Percentiles rank a stretch among this genome's conserved stretches.
These are phyloP conservation scores for Chlorella sp. DNA, from an alignment of 139 green algal genomes.

Conservation along the genomic window DNA sequence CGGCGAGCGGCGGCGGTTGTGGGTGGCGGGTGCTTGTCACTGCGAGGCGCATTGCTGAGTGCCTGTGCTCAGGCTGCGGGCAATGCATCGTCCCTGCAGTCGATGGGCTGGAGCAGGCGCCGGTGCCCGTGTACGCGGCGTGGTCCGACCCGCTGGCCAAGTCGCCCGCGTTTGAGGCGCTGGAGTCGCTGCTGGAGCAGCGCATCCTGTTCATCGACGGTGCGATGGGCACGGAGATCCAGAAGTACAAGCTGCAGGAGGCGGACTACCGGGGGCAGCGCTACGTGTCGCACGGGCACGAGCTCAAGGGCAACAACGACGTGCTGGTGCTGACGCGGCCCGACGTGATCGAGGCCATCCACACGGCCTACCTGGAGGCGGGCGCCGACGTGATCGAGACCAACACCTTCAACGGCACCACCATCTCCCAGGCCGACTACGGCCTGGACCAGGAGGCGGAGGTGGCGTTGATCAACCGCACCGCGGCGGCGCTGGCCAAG, in stretches of 20 bases:
- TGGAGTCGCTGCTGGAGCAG: slow-evolving; percentile 83
- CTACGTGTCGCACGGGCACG: slow-evolving; percentile 76
- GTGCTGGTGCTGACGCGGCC: slow-evolving; percentile 93
- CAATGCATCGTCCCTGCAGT: too few species aligned
- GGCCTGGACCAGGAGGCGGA: slow-evolving; percentile 85
- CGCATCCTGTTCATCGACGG: slow-evolving; percentile 96
- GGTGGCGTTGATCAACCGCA: slow-evolving; percentile 90
- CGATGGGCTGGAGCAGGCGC: too few species aligned
- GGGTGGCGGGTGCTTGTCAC: too few species aligned
- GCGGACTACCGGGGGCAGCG: slow-evolving; percentile 86
- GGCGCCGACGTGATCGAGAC: slow-evolving; percentile 99
- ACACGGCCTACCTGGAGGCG: slow-evolving; percentile 87
- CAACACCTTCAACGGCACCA: slow-evolving; percentile 98
- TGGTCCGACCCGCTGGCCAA: slow-evolving; percentile 32
- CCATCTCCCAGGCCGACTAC: slow-evolving; percentile 92
- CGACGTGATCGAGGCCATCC: slow-evolving; percentile 94
- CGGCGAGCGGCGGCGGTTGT: too few species aligned
- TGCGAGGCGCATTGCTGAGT: too few species aligned
- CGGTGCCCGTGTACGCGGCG: slow-evolving; percentile 27
- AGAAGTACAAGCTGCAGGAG: slow-evolving; percentile 85
- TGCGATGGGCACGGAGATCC: slow-evolving; percentile 94
- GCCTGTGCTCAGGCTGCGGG: too few species aligned
- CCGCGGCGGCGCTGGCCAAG: slow-evolving; percentile 88
- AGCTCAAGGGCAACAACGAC: slow-evolving; percentile 99
- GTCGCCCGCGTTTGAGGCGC: slow-evolving; percentile 63